phyloP scores from a whole-genome alignment of 345 rosid genomes.

The Dovyalis caffra region DNA sequence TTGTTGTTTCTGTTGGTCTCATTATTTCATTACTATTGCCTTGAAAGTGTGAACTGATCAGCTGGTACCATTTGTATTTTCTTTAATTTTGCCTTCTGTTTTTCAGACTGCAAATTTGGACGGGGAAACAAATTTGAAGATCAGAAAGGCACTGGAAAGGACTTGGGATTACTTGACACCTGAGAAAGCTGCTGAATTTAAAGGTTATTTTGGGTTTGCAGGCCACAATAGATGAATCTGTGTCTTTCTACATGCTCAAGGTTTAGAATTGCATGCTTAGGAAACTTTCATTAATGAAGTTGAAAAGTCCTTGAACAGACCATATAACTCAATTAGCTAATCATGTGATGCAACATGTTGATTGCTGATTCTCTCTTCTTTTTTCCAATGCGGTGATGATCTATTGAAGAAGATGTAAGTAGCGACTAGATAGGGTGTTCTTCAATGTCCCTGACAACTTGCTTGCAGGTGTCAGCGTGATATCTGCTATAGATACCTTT shows the following conservation, averaged over 20 bases:
- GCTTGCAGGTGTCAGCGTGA: not conserved
- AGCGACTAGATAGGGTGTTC: not conserved
- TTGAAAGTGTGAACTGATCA: not conserved
- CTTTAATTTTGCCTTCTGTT: slow-evolving; percentile 23
- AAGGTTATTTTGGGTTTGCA: slow-evolving; percentile 48
- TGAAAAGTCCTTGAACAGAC: not conserved
- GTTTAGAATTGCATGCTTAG: not conserved
- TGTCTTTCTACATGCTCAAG: not conserved
- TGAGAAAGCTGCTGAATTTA: slow-evolving; percentile 84
- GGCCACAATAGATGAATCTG: not conserved
- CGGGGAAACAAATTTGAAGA: slow-evolving; percentile 98
- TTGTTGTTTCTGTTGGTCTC: slow-evolving; percentile 1
- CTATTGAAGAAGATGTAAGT: not conserved
- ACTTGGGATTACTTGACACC: slow-evolving; percentile 96
- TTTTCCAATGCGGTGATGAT: not conserved
- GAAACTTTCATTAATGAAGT: not conserved
- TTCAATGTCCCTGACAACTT: not conserved
- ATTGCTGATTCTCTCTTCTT: not conserved
- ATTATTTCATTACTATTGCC: not conserved
- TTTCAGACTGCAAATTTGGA: slow-evolving; percentile 97
- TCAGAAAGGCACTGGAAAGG: slow-evolving; percentile 92
- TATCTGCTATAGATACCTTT: not conserved
- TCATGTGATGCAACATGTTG: not conserved
- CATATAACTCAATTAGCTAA: not conserved
- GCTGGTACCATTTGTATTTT: slow-evolving; percentile 1